A percentile compares a stretch with the other conserved stretches of the same genome.
Evolutionary conservation across 176 grass and related monocot genomes (phyloP).

Genomic region (Aegilops umbellulata): DNA sequence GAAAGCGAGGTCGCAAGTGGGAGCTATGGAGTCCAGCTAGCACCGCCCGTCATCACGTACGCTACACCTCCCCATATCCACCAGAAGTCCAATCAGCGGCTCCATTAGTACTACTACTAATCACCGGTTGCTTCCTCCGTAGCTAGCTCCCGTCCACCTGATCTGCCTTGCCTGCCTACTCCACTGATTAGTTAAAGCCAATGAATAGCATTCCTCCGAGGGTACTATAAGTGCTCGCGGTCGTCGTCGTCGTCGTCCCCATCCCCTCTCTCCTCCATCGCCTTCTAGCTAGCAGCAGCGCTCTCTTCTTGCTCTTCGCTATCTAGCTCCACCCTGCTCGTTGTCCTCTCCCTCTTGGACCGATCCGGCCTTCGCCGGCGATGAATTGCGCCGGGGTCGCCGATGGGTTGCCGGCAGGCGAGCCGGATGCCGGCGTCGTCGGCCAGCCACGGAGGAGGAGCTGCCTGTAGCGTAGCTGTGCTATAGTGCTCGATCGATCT

Average conservation of each 20-base stretch:
- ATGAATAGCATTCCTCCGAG: neutral
- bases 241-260: neutral
- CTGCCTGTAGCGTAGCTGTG: neutral
- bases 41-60: neutral
- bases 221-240: slow-evolving; percentile 1
- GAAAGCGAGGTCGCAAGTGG: slow-evolving; percentile 44
- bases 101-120: neutral
- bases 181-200: neutral
- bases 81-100: neutral
- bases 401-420: neutral
- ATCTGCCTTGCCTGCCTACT: neutral
- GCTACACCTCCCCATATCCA: neutral
- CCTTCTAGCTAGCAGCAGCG: neutral
- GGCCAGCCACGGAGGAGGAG: neutral
- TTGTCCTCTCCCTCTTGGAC: neutral
- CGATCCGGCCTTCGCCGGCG: neutral
- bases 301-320: neutral
- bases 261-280: neutral
- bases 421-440: neutral
- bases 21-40: slow-evolving; percentile 36
- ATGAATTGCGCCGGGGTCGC: neutral
- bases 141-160: neutral
- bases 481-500: neutral
- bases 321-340: neutral
- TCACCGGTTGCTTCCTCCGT: slow-evolving; percentile 14